Percentiles rank a stretch among this genome's conserved stretches.
Conservation (phyloP, 2,329 filamentous ascomycete genomes). For the Anthostomella pinea region DNA sequence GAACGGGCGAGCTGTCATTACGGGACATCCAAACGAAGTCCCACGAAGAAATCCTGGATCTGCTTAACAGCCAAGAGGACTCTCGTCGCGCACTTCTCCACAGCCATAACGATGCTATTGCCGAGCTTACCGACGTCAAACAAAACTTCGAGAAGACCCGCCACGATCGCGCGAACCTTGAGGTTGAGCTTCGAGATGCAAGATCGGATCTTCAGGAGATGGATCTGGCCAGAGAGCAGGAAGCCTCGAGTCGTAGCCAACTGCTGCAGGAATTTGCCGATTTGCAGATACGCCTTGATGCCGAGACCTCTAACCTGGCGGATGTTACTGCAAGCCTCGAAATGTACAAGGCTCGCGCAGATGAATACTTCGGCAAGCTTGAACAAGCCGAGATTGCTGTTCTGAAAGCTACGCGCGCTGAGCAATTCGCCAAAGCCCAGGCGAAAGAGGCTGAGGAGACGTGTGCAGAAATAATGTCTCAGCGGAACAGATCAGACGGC, state of each 20-base stretch:
- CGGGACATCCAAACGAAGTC: constrained; percentile 91
- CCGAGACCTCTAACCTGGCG: constrained; percentile 78
- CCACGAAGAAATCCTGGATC: constrained; percentile 88
- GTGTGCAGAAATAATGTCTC: constrained; percentile 84
- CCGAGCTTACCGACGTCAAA: constrained; percentile 84
- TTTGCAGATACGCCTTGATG: constrained; percentile 87
- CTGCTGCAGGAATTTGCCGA: constrained; percentile 90
- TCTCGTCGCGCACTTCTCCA: constrained; percentile 78
- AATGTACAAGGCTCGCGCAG: constrained; percentile 86
- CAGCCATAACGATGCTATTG: constrained; percentile 79
- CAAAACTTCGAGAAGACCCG: constrained; percentile 83
- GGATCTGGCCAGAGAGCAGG: constrained; percentile 75
- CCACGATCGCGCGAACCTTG: constrained; percentile 72
- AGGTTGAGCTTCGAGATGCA: constrained; percentile 83
- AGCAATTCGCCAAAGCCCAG: constrained; percentile 90
- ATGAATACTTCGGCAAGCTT: constrained; percentile 96
- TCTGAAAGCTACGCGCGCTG: constrained; percentile 84
- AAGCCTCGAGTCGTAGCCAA: constrained; percentile 81
- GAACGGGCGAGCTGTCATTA: constrained; percentile 80
- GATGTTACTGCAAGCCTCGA: constrained; percentile 82
- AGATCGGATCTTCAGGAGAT: constrained; percentile 83
- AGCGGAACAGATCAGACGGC: constrained; percentile 85
- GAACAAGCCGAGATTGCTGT: constrained; percentile 96
- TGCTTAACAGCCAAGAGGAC: constrained; percentile 90
- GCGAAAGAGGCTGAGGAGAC: constrained; percentile 88